Evolutionary conservation across 163 green algal species (phyloP).

Genomic region (Chlamydomonas reinhardtii): DNA sequence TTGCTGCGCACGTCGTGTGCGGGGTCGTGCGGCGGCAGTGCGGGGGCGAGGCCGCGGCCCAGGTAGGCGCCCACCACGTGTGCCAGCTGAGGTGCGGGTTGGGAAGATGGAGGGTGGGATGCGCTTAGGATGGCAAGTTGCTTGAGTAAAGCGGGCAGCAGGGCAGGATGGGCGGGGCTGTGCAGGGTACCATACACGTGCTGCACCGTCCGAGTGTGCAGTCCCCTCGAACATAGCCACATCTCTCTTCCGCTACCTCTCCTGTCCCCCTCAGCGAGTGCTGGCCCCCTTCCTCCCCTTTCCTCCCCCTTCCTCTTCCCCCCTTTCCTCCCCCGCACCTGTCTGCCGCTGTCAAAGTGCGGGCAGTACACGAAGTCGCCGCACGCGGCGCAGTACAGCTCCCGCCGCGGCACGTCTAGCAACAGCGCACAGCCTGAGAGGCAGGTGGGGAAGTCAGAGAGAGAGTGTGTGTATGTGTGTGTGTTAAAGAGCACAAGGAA

Average conservation of each 20-base stretch:
- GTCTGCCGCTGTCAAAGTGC: slow-evolving; percentile 50
- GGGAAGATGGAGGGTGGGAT: no score
- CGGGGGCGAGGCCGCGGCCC: slow-evolving; percentile 15
- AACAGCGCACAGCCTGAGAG: slow-evolving; percentile 54
- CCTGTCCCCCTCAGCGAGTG: no score
- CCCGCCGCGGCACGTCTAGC: slow-evolving; percentile 47
- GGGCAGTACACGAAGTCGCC: slow-evolving; percentile 58
- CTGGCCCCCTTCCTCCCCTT: no score
- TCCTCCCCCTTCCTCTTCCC: no score
- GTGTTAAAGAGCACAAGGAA: no score
- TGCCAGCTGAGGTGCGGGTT: background rate
- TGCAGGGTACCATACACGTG: no score
- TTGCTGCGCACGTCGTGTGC: background rate
- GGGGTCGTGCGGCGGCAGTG: slow-evolving; percentile 29
- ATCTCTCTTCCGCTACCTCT: no score
- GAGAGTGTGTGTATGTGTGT: background rate
- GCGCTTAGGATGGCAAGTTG: background rate
- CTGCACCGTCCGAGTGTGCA: no score
- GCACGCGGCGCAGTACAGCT: slow-evolving; percentile 64
- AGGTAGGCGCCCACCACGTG: slow-evolving; percentile 30
- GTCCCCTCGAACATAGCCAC: no score
- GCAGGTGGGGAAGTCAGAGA: background rate
- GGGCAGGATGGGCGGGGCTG: no score
- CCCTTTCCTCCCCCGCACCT: slow-evolving; percentile 26
- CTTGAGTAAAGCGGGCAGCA: no score